Conservation (phyloP, 202 grass and related monocot species). For the Panicum hallii region DNA sequence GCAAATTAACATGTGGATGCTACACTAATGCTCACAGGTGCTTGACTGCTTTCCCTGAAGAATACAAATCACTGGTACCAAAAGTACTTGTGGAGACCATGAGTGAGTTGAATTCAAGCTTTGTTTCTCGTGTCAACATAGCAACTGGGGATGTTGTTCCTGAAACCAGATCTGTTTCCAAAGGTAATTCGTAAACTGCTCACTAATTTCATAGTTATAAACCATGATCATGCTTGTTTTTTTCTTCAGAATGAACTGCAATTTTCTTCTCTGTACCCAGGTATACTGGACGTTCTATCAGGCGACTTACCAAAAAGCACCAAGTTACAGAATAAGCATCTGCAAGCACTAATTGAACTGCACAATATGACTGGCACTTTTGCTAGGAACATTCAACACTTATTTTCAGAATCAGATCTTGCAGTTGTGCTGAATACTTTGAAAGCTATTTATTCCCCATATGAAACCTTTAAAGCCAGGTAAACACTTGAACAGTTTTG, state of each 20-base stretch:
- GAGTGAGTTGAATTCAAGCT: conserved; percentile 81
- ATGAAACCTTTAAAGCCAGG: conserved; percentile 92
- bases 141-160: conserved; percentile 96
- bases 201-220: conserved; percentile 8
- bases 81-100: conserved; percentile 90
- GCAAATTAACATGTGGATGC: neutral
- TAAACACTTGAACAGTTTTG: conserved; percentile 39
- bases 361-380: conserved; percentile 95
- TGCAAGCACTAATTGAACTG: conserved; percentile 89
- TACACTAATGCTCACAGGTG: conserved; percentile 66
- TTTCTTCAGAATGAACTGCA: conserved; percentile 11
- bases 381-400: conserved; percentile 89
- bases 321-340: conserved; percentile 90
- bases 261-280: conserved; percentile 55
- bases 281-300: conserved; percentile 93
- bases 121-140: conserved; percentile 81
- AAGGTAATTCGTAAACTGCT: conserved; percentile 63
- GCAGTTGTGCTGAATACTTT: conserved; percentile 73
- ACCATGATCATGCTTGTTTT: neutral
- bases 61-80: conserved; percentile 91
- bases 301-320: conserved; percentile 94
- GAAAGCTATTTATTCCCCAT: conserved; percentile 97
- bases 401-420: conserved; percentile 94
- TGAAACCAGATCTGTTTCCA: conserved; percentile 90
- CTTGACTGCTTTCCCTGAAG: conserved; percentile 87